Conservation (phyloP, 2,329 filamentous ascomycete genomes). For the Thelonectria blattea region DNA sequence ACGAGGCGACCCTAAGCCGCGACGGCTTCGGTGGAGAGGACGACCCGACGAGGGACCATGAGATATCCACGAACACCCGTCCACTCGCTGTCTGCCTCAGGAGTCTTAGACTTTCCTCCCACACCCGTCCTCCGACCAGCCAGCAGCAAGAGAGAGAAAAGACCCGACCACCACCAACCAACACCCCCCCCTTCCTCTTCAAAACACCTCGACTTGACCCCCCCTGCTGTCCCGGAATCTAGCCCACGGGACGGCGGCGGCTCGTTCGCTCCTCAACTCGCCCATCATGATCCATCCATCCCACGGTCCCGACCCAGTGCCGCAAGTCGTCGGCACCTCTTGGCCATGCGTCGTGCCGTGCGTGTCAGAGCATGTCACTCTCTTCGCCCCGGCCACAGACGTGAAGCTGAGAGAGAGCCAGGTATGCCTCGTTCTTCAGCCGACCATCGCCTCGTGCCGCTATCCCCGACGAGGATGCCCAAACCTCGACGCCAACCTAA, state of each 20-base stretch:
- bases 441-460: constrained; percentile 7
- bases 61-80: background rate
- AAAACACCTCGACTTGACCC: constrained; percentile 16
- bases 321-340: constrained; percentile 14
- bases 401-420: no score
- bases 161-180: no score
- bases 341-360: constrained; percentile 4
- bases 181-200: no score
- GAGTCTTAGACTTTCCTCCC: background rate
- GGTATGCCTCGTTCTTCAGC: constrained; percentile 5
- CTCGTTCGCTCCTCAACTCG: constrained; percentile 6
- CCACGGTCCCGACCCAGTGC: constrained; percentile 4
- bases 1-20: constrained; percentile 11
- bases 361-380: constrained; percentile 10
- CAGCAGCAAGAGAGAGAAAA: constrained; percentile 5
- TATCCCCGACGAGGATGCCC: background rate
- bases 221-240: constrained; percentile 13
- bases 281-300: background rate
- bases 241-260: constrained; percentile 21
- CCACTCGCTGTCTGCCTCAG: background rate
- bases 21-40: constrained; percentile 12
- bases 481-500: background rate
- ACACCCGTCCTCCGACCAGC: background rate
- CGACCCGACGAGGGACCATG: background rate
- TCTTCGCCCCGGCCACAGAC: background rate